Base-by-base conservation (phyloP, 495 filamentous ascomycete genomes). In the Tetracladium marchalianum region DNA sequence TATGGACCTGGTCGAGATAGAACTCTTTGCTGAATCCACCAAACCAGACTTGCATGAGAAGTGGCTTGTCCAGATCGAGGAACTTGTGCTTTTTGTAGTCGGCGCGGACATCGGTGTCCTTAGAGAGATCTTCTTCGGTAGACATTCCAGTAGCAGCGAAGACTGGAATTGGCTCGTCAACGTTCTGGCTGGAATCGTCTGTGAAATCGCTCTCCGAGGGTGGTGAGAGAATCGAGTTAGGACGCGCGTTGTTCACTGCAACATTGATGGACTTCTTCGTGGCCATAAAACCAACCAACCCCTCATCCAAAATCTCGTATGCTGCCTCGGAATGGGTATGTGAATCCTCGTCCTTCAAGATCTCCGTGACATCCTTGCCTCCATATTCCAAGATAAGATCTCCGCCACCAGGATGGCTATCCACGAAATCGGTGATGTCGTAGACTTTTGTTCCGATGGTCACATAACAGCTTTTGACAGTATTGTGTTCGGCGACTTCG, bases 1-100 rank as follows among this genome's bases (percentile, higher is more conserved):
- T 80, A 62, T 99, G 93, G 32, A 99, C 85, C 65, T 99, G 90
- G 42, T 95, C 81, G 10, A 99, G 76, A 55, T 99, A 99, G 60
- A 97, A 97, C 24, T 86, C 78, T 59, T 95, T 97, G 50, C 66
- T 78, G 66, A 96, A 99, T 9, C 82, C 84, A 43, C 90, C 84
- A 50, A 61, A 68, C 87, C 87, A 96, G 13, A 99, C 77, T 64
- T 99, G 93, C 66, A 81, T 67, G 24, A 99, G 72, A 35, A 99
- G 73, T 9, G 93, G 90, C 53, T 75, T 78, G 62, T 77, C 84
- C 39, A 99, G 72, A 64, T 99, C 92, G 46, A 99, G 70, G 61
- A 99, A 99, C 62, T 90, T 90, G 75, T 95, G 82, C 24, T 71
- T 81, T 61, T 82, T 77, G 65, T 82, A 96, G 60, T 98, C 93